Conservation (phyloP, 1,284 basidiomycete species). For the Cryptococcus sp. region DNA sequence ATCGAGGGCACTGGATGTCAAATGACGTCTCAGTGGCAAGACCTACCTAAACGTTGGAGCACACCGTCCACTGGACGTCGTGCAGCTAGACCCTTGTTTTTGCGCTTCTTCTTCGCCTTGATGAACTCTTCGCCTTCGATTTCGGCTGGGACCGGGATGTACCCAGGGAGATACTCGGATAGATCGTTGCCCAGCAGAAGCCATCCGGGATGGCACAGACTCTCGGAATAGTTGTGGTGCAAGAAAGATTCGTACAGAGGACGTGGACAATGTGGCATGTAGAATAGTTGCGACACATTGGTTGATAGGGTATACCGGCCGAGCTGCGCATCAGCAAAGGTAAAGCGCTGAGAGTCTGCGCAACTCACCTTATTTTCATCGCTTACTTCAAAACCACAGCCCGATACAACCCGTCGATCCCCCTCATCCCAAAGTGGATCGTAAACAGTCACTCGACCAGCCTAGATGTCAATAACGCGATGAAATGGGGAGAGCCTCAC, state of each 20-base stretch:
- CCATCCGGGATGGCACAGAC: slow-evolving; percentile 14
- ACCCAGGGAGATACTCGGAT: slow-evolving; percentile 33
- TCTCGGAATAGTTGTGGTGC: slow-evolving; percentile 22
- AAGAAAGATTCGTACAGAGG: slow-evolving; percentile 38
- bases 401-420: slow-evolving; percentile 22
- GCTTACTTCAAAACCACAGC: slow-evolving; percentile 16
- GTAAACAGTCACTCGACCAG: slow-evolving; percentile 19
- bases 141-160: too few species aligned
- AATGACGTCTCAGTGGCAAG: too few species aligned
- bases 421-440: slow-evolving; percentile 38
- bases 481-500: slow-evolving; percentile 7
- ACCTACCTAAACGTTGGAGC: slow-evolving; percentile 33
- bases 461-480: background rate
- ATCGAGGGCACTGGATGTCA: slow-evolving; percentile 29
- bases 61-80: slow-evolving; percentile 29
- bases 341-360: too few species aligned
- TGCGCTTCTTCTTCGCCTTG: slow-evolving; percentile 42
- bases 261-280: slow-evolving; percentile 40
- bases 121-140: slow-evolving; percentile 14
- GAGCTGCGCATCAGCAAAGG: slow-evolving; percentile 13
- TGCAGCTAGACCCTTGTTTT: slow-evolving; percentile 14
- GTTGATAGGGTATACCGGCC: slow-evolving; percentile 19
- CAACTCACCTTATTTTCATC: slow-evolving; percentile 30
- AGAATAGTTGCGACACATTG: slow-evolving; percentile 26
- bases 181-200: slow-evolving; percentile 41